A percentile compares a stretch with the other conserved stretches of the same genome.
phyloP scores from a whole-genome alignment of 164 flowering plant species.

The Liriodendron chinense region DNA sequence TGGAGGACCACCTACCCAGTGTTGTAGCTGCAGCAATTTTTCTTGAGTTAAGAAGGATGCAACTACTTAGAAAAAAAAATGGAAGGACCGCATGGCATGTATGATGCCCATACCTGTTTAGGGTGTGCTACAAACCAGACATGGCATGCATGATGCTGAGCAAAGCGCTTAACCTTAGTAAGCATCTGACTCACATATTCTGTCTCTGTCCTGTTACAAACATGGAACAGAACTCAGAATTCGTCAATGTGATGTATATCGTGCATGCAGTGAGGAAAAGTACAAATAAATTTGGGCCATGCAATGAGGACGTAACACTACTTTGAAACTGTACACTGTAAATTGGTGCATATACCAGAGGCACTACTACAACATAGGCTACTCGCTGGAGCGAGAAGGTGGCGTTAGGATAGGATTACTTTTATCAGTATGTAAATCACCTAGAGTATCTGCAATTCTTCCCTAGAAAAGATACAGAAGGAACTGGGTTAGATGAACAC shows the following conservation, averaged over 20 bases:
- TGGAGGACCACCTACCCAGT: constrained; percentile 88
- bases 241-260: neutral
- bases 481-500: too few relatives aligned
- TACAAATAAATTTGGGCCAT: too few relatives aligned
- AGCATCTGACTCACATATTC: constrained; percentile 99
- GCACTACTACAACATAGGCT: too few relatives aligned
- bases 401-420: too few relatives aligned
- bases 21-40: constrained; percentile 53
- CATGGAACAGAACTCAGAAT: neutral
- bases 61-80: neutral
- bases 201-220: constrained; percentile 80
- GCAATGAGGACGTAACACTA: too few relatives aligned
- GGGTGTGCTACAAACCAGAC: constrained; percentile 99
- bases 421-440: too few relatives aligned
- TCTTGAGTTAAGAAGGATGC: constrained; percentile 1
- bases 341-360: too few relatives aligned
- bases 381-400: too few relatives aligned
- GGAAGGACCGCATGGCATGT: neutral
- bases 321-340: too few relatives aligned
- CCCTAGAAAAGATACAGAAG: too few relatives aligned
- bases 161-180: constrained; percentile 83
- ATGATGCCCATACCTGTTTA: constrained; percentile 62
- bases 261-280: too few relatives aligned
- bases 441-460: too few relatives aligned
- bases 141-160: constrained; percentile 93